These are phyloP conservation scores for Thermomucor indicae-seudaticae DNA, from an alignment of 371 early-diverging fungal species.

Conservation along the genomic window DNA sequence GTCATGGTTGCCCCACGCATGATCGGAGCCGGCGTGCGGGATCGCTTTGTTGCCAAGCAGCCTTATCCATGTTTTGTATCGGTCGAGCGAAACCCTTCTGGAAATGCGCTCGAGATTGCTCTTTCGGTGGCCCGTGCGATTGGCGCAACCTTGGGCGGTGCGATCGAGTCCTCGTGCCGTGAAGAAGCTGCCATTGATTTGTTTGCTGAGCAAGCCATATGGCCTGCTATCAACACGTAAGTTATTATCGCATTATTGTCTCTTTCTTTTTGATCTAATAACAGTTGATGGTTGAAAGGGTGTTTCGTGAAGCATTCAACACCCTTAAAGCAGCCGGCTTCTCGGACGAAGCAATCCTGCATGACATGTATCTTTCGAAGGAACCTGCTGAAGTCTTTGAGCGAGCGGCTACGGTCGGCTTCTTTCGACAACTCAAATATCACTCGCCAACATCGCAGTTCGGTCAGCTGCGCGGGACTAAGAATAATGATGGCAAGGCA, in stretches of 20 bases:
- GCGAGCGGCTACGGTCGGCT: constrained; percentile 22
- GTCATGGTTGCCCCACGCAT: constrained; percentile 29
- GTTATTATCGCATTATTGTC: too few species aligned
- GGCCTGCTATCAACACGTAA: constrained; percentile 26
- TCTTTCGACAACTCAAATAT: constrained; percentile 25
- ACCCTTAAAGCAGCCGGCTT: constrained; percentile 21
- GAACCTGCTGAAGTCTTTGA: constrained; percentile 26
- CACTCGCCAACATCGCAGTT: constrained; percentile 26
- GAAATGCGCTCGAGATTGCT: constrained; percentile 11
- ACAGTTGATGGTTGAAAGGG: constrained; percentile 1
- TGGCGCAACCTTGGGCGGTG: constrained; percentile 23
- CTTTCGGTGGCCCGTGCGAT: constrained; percentile 14
- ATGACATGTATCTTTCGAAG: constrained; percentile 27
- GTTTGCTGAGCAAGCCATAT: constrained; percentile 24
- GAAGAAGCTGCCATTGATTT: constrained; percentile 25
- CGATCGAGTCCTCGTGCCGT: constrained; percentile 19
- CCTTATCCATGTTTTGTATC: constrained; percentile 27
- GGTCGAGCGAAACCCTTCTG: constrained; percentile 11
- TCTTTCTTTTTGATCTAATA: too few species aligned
- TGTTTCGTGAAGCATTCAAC: constrained; percentile 21
- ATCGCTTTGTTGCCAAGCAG: constrained; percentile 22
- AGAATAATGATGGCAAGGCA: constrained; percentile 16
- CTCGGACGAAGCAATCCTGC: constrained; percentile 23
- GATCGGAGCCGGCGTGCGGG: constrained; percentile 27
- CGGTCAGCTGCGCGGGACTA: constrained; percentile 27